Base-by-base conservation (phyloP, 2,329 filamentous ascomycete genomes). In the Drechslerella dactyloides region DNA sequence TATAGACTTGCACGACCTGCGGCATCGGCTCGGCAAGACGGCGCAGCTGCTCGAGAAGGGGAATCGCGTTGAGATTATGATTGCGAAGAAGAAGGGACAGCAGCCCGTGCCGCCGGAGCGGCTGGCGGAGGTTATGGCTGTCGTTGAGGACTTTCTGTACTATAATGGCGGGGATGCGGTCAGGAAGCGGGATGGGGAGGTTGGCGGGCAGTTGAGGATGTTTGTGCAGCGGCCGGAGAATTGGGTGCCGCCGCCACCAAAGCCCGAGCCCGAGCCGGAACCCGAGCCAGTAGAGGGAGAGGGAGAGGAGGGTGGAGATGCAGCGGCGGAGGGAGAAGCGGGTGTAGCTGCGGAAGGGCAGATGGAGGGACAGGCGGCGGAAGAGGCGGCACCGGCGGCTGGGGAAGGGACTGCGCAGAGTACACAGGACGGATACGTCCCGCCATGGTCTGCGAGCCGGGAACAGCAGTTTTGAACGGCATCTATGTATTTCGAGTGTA, bases 1-100 rank as follows among this genome's bases (percentile, higher is more conserved):
- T 35, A 96, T 96, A 77, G 87, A 87, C 72, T 78, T 80, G 11
- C 85, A 93, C 78, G 93, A 97, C 81, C 79, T 96, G 58, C 81
- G 81, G n/a, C 88, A 90, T 78, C 85, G 88, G 77, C 78, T 94
- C 79, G 85, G 85, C 77, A 86, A 87, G 80, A 79, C 93, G 76
- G 80, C 80, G 73, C 83, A 81, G 60, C 96, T 96, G 78, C 78
- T 97, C 78, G 81, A 79, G 7, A 90, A 91, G 79, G 92, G 92
- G 0, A 84, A 85, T 78, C 87, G 84, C 78, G 91, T 97, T 19
- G 89, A 94, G 78, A 77, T 97, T 10, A 76, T 89, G 59, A 76
- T 97, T 54, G 86, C 86, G 66, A 85, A 85, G 78, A 93, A 88
- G 83, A 85, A 84, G 76, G 83, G 83, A 68, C 86, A 86, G 76